Percentiles rank a stretch among this genome's conserved stretches.
Conservation (phyloP, 768 basidiomycete species). For the Trametes punicea region DNA sequence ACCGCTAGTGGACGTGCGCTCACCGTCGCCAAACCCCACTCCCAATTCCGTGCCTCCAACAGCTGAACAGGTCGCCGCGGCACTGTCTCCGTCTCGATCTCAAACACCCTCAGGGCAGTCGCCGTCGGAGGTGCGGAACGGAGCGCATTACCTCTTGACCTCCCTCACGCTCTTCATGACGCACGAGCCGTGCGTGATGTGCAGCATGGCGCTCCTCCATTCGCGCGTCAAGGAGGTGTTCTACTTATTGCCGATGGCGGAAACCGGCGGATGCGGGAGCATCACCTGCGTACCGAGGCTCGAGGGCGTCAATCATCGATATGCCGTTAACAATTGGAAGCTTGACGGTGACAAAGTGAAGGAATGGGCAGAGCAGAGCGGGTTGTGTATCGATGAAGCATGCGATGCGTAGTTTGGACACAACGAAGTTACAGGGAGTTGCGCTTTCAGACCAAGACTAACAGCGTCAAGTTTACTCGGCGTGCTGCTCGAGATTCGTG, state of each 20-base stretch:
- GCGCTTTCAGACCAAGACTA: neutral
- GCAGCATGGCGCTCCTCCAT: conserved; percentile 93
- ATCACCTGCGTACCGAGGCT: conserved; percentile 71
- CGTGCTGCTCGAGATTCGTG: neutral
- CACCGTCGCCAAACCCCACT: neutral
- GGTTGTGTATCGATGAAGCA: conserved; percentile 2
- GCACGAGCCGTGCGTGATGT: conserved; percentile 98
- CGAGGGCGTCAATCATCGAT: conserved; percentile 88
- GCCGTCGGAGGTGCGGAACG: conserved; percentile 39
- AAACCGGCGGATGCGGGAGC: conserved; percentile 87
- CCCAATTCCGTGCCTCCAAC: neutral
- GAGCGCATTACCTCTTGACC: conserved; percentile 85
- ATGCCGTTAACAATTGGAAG: conserved; percentile 69
- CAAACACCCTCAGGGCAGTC: conserved; percentile 12
- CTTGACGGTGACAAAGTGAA: conserved; percentile 12
- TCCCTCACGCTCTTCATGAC: conserved; percentile 81
- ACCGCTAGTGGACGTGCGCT: neutral
- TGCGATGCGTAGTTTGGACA: conserved; percentile 17
- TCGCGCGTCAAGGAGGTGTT: conserved; percentile 89
- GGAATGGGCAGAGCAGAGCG: neutral
- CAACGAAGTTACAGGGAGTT: too few species aligned
- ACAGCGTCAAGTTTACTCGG: too few species aligned
- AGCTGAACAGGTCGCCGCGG: conserved; percentile 10
- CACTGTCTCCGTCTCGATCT: neutral
- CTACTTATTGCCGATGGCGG: conserved; percentile 65